Base-by-base conservation (phyloP, 306 rosid species). In the Prosopis cineraria region DNA sequence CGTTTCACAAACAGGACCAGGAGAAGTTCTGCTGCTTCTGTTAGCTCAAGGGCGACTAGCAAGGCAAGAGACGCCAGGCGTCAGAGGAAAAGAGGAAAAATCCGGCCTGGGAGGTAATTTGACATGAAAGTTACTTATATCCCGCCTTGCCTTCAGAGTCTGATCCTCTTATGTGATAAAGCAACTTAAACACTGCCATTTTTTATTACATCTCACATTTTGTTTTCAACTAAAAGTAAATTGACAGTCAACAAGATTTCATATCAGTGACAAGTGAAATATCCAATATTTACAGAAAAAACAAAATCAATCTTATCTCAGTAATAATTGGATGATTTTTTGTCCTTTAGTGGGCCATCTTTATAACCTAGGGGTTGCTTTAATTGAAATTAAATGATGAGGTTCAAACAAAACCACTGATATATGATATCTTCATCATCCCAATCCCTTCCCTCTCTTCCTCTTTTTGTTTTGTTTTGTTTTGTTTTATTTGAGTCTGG, bases 101-200 rank as follows among this genome's bases (percentile, higher is more conserved):
- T 95, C 75, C 99, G 99, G 73, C 91, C 96, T 3, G 99, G 99
- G 40, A 93, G 99, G 99, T 95, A 87, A 31, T n/a, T 73, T 43
- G 62, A 73, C 50, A n/a, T 43, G 25, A 19, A 27, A 78, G 64
- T n/a, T 63, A 73, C 22, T 40, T 56, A 41, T 25, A 11, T 78
- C 56, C 33, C 9, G 16, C 36, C 22, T 36, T 16, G 4, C 14
- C 22, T 62, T 62, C 8, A 7, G 68, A 62, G 20, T 19, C 14
- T 2, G 41, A 31, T 62, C 68, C 68, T 31, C 43, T 33, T 19
- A 33, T 14, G 22, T 16, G 68, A 17, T 24, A 34, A 62, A 27
- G 36, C 30, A 39, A 30, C 39, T 14, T 30, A 58, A 58, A 11
- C 8, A 59, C 3, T 3, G 36, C 17, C n/a, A 59, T 29, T 59